Base-by-base conservation (phyloP, 768 basidiomycete species). In the Lentinula aciculospora region DNA sequence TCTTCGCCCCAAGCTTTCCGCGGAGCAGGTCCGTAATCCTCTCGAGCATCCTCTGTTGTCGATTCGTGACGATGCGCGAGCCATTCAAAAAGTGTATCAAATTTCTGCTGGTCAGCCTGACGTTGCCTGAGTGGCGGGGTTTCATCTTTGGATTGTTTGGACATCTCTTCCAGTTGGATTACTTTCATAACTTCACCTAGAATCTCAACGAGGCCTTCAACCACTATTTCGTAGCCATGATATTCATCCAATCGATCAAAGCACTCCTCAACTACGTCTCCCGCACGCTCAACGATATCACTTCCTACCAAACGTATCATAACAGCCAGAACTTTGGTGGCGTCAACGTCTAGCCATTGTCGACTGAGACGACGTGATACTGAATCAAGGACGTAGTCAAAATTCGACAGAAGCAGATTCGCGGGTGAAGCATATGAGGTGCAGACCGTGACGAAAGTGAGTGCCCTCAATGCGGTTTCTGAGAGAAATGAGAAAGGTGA, bases 241-340 rank as follows among this genome's bases (percentile, higher is more conserved):
- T 84, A 98, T 62, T 97, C 94, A 65, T 98, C 97, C 19, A 98
- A 76, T 28, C 94, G 85, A 70, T 98, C 96, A 63, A 98, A 98
- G 60, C 96, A 95, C 69, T 97, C 95, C 69, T 97, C 96, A 9
- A 98, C 94, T 9, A 98, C 86, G 68, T 98, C 97, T 13, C 88
- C 86, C 7, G 97, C 94, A 63, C 86, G 85, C 46, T 90, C 85
- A 0, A 98, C 92, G 31, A 98, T 85, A 56, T 90, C 88, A 28
- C 78, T 77, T 0, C 97, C 96, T 6, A 96, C 91, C 12, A 98
- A 77, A 8, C 89, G 85, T 57, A 98, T 82, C 67, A 98, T 84
- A 27, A 94, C 74, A 13, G 84, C 81, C 21, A 99, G 77, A 5
- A 98, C 94, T 61, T 91, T 88, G 8, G 95, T 90, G 0, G 96